These are phyloP conservation scores for Spongiforma sp. DNA, from an alignment of 1,284 basidiomycete genomes.

Conservation along the genomic window DNA sequence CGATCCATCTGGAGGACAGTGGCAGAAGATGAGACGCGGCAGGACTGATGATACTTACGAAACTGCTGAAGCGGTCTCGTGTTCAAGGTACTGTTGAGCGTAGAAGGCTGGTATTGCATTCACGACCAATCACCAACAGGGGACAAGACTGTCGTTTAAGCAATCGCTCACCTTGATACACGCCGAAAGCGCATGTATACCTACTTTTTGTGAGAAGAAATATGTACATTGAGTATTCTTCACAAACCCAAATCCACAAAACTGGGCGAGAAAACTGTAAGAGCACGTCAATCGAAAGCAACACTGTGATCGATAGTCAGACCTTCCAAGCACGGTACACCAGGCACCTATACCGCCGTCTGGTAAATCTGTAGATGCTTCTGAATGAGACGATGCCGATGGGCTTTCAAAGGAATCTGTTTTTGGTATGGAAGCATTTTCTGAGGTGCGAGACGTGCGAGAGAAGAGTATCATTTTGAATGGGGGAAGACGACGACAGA, in stretches of 20 bases:
- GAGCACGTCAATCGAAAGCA: not conserved
- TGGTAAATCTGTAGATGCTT: conserved; percentile 8
- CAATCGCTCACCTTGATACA: conserved; percentile 39
- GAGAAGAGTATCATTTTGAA: not conserved
- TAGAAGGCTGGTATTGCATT: conserved; percentile 30
- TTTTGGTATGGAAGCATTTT: not conserved
- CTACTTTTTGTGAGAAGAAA: conserved; percentile 8
- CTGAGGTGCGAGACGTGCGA: not conserved
- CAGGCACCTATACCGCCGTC: conserved; percentile 36
- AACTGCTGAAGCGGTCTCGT: conserved; percentile 33
- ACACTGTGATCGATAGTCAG: conserved; percentile 2
- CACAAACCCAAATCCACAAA: conserved; percentile 35
- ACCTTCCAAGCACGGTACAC: conserved; percentile 36
- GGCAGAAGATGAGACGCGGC: not conserved
- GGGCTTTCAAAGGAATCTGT: not conserved
- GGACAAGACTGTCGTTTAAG: not conserved
- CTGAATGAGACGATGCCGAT: not conserved
- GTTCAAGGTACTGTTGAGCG: conserved; percentile 36
- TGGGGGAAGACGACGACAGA: not conserved
- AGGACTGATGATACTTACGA: conserved; percentile 27
- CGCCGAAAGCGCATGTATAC: conserved; percentile 33
- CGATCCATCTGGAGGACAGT: conserved; percentile 32
- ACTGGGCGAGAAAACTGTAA: conserved; percentile 32
- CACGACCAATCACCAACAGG: not conserved
- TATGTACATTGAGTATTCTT: not conserved